These are phyloP conservation scores for Abelmoschus esculentus DNA, from an alignment of 345 rosid genomes.

Conservation along the genomic window DNA sequence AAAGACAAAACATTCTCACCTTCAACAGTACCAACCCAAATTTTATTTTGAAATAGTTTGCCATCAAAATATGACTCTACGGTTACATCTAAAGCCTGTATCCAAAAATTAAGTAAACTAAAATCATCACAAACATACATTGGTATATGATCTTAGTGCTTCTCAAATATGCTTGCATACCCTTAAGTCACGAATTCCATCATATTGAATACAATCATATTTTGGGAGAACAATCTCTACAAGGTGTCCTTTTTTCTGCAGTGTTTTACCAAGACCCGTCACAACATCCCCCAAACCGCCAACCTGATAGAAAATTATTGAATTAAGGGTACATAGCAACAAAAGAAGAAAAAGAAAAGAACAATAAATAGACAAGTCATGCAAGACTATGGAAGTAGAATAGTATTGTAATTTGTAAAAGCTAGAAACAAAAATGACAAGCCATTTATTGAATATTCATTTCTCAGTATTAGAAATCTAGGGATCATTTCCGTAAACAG, in stretches of 20 bases:
- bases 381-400: neutral
- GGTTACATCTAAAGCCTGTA: conserved; percentile 72
- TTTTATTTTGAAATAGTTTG: conserved; percentile 66
- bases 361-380: neutral
- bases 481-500: too few species aligned
- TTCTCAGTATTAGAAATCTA: too few species aligned
- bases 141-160: conserved; percentile 1
- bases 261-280: conserved; percentile 85
- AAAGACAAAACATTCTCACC: conserved; percentile 32
- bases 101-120: conserved; percentile 2
- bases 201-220: conserved; percentile 92
- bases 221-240: conserved; percentile 91
- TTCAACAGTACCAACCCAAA: conserved; percentile 89
- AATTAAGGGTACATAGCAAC: neutral
- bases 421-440: too few species aligned
- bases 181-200: conserved; percentile 56
- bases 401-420: too few species aligned
- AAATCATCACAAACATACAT: conserved; percentile 8
- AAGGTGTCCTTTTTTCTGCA: conserved; percentile 89
- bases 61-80: conserved; percentile 91
- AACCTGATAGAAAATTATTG: conserved; percentile 41
- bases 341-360: neutral
- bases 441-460: too few species aligned
- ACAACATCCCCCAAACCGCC: conserved; percentile 98
- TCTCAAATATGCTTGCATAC: conserved; percentile 28